Conservation (phyloP, 768 basidiomycete species). For the Mycena alexandri region DNA sequence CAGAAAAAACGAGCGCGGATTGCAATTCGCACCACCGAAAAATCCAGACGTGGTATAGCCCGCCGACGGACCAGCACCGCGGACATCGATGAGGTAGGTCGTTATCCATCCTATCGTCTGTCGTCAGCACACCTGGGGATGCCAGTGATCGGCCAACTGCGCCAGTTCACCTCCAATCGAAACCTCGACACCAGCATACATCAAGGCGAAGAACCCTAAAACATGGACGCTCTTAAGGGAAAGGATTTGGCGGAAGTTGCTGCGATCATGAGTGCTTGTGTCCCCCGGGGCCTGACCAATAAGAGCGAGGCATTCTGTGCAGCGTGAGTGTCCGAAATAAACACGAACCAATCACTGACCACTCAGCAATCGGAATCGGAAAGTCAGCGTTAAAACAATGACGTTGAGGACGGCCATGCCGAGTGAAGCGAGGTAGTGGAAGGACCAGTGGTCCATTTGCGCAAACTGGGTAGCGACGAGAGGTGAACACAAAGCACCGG, state of each 20-base stretch:
- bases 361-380: too few relatives aligned
- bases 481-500: conserved; percentile 63
- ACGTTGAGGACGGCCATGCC: conserved; percentile 61
- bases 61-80: conserved; percentile 56
- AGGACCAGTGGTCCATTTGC: conserved; percentile 61
- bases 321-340: neutral
- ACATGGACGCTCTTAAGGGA: conserved; percentile 53
- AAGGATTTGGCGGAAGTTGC: conserved; percentile 53
- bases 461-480: conserved; percentile 74
- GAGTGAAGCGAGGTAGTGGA: conserved; percentile 67
- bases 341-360: neutral
- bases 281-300: conserved; percentile 54
- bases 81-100: conserved; percentile 54
- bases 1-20: neutral
- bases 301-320: conserved; percentile 55
- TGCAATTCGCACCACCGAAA: conserved; percentile 49
- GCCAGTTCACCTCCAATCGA: conserved; percentile 31
- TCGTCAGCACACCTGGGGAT: conserved; percentile 41
- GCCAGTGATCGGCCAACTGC: neutral
- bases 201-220: conserved; percentile 54
- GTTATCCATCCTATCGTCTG: conserved; percentile 52
- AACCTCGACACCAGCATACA: conserved; percentile 63
- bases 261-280: conserved; percentile 42
- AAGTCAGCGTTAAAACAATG: too few relatives aligned
- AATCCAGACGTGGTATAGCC: conserved; percentile 61